Percentiles rank a stretch among this genome's conserved stretches.
Evolutionary conservation across 306 rosid genomes (phyloP).

Genomic region (Cicer chorassanicum): DNA sequence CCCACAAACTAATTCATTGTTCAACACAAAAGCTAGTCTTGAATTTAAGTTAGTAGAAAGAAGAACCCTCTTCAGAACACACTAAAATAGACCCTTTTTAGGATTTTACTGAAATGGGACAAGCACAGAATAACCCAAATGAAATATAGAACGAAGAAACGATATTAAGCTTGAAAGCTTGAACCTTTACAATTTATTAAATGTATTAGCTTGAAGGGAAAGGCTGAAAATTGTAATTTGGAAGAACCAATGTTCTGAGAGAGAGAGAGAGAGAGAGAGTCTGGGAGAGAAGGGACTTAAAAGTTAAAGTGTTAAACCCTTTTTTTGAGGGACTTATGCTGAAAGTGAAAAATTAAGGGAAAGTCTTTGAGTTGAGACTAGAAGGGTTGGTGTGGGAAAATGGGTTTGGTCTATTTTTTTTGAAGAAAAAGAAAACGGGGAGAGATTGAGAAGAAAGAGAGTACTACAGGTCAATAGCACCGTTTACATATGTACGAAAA

Average conservation of each 20-base stretch:
- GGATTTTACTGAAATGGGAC: conserved; percentile 11
- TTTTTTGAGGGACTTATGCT: conserved; percentile 4
- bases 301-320: background rate
- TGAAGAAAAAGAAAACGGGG: no score
- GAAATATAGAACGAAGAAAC: conserved; percentile 33
- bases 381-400: background rate
- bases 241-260: background rate
- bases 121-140: conserved; percentile 41
- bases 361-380: conserved; percentile 28
- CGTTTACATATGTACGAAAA: background rate
- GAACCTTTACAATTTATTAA: conserved; percentile 20
- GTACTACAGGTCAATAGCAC: background rate
- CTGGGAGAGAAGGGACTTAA: background rate
- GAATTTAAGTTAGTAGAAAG: background rate
- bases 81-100: conserved; percentile 23
- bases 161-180: conserved; percentile 28
- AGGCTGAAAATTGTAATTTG: conserved; percentile 21
- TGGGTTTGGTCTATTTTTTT: no score
- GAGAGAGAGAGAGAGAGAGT: background rate
- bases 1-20: background rate
- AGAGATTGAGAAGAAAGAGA: no score
- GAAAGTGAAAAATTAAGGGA: background rate
- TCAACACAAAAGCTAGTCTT: background rate
- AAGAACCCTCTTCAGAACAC: conserved; percentile 30
- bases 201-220: conserved; percentile 28